These are phyloP conservation scores for Samsoniella hepiali DNA, from an alignment of 2,329 filamentous ascomycete genomes.

Conservation along the genomic window DNA sequence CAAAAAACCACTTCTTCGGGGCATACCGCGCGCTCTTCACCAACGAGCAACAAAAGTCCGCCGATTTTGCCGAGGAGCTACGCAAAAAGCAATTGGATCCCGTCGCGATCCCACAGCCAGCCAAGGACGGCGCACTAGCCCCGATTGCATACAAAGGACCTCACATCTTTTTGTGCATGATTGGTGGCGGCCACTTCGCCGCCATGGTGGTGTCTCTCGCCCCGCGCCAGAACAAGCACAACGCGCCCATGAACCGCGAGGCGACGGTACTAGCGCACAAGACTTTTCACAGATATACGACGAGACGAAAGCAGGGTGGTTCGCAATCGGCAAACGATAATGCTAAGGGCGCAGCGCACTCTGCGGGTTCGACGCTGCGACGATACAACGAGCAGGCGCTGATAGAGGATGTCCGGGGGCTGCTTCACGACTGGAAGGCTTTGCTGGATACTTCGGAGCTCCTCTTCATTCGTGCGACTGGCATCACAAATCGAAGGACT, in stretches of 20 bases:
- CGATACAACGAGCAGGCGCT: slow-evolving; percentile 93
- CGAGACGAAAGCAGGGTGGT: slow-evolving; percentile 91
- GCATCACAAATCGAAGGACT: slow-evolving; percentile 79
- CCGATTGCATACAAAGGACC: slow-evolving; percentile 63
- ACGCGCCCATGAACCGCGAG: slow-evolving; percentile 74
- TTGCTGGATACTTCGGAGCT: slow-evolving; percentile 82
- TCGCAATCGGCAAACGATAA: slow-evolving; percentile 92
- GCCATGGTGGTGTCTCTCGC: slow-evolving; percentile 91
- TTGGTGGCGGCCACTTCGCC: slow-evolving; percentile 94
- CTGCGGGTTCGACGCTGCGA: slow-evolving; percentile 83
- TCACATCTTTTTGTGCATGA: slow-evolving; percentile 97
- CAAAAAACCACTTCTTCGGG: slow-evolving; percentile 76
- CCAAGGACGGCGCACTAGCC: slow-evolving; percentile 56
- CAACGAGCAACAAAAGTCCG: slow-evolving; percentile 61
- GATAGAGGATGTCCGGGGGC: slow-evolving; percentile 77
- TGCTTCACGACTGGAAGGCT: slow-evolving; percentile 80
- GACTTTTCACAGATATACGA: slow-evolving; percentile 97
- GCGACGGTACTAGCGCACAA: slow-evolving; percentile 91
- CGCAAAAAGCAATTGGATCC: slow-evolving; percentile 74
- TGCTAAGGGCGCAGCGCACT: slow-evolving; percentile 90
- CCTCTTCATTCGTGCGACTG: slow-evolving; percentile 85
- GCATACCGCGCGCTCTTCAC: slow-evolving; percentile 82
- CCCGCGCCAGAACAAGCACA: slow-evolving; percentile 70
- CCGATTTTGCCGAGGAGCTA: slow-evolving; percentile 63
- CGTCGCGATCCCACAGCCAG: slow-evolving; percentile 48